Evolutionary conservation across 1,284 basidiomycete species (phyloP).

Genomic region (Cutaneotrichosporon mucoides): DNA sequence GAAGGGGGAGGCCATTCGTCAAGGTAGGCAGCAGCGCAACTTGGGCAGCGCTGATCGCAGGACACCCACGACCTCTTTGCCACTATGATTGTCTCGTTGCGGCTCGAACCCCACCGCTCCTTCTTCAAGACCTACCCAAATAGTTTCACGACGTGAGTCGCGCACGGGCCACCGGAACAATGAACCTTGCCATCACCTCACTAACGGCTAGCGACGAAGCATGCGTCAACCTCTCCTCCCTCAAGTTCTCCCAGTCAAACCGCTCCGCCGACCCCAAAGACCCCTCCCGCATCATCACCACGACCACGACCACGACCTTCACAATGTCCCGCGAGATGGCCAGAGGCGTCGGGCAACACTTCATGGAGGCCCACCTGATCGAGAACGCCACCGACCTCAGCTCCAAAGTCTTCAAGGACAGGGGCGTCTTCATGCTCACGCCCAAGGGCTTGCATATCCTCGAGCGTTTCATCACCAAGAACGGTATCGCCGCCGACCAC

Average conservation of each 20-base stretch:
- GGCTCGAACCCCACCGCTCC: constrained; percentile 83
- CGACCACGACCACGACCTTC: constrained; percentile 98
- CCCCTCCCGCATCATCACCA: constrained; percentile 93
- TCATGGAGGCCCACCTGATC: constrained; percentile 96
- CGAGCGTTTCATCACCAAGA: constrained; percentile 98
- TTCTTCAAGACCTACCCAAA: constrained; percentile 94
- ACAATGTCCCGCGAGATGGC: constrained; percentile 99
- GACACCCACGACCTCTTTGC: constrained; percentile 98
- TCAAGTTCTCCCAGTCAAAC: constrained; percentile 99
- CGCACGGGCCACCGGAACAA: constrained; percentile 1
- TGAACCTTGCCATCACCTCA: background rate
- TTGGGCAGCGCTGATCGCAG: constrained; percentile 50
- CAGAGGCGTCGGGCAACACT: constrained; percentile 98
- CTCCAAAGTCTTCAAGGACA: constrained; percentile 90
- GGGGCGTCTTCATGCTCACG: constrained; percentile 91
- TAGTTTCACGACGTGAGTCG: constrained; percentile 86
- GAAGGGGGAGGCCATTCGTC: constrained; percentile 86
- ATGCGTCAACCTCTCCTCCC: constrained; percentile 83
- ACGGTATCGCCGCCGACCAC: constrained; percentile 89
- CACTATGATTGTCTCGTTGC: constrained; percentile 89
- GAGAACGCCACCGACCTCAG: constrained; percentile 90
- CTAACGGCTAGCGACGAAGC: constrained; percentile 74
- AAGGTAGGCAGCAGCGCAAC: constrained; percentile 57
- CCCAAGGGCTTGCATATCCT: constrained; percentile 98
- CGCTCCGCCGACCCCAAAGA: constrained; percentile 96